Evolutionary conservation across 208 protist species (phyloP).

Genomic region (Crithidia fasciculata): DNA sequence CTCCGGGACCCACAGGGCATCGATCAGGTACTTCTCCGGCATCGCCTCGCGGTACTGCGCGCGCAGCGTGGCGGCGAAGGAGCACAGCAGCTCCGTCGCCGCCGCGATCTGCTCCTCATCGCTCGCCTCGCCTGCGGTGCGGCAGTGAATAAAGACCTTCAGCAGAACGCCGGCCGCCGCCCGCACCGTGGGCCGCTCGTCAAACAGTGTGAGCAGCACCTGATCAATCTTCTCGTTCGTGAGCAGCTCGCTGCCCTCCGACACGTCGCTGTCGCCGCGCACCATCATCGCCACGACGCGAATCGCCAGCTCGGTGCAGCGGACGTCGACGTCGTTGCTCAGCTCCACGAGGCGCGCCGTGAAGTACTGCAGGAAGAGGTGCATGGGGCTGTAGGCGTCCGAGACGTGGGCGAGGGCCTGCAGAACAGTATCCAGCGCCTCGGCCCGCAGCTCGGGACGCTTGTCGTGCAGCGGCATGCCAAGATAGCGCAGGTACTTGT

Average conservation of each 20-base stretch:
- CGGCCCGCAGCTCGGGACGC: constrained; percentile 73
- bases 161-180: constrained; percentile 83
- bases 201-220: constrained; percentile 81
- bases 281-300: constrained; percentile 81
- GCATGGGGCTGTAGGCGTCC: constrained; percentile 72
- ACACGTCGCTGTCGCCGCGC: constrained; percentile 56
- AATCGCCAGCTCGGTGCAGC: constrained; percentile 87
- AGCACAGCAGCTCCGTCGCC: constrained; percentile 73
- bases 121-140: constrained; percentile 57
- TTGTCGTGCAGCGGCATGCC: constrained; percentile 91
- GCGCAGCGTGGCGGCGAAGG: constrained; percentile 78
- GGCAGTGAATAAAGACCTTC: constrained; percentile 86
- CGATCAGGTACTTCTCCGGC: constrained; percentile 88
- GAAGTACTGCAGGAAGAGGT: constrained; percentile 90
- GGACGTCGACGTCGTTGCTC: constrained; percentile 80
- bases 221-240: constrained; percentile 83
- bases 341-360: constrained; percentile 82
- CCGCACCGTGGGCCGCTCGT: constrained; percentile 88
- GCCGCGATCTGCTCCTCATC: constrained; percentile 51
- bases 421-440: constrained; percentile 80
- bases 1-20: constrained; percentile 80
- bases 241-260: constrained; percentile 71
- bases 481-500: constrained; percentile 92
- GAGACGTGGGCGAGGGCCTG: constrained; percentile 59
- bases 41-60: constrained; percentile 73